phyloP scores from a whole-genome alignment of 2,329 filamentous ascomycete species.

The Aureobasidium uvarum region DNA sequence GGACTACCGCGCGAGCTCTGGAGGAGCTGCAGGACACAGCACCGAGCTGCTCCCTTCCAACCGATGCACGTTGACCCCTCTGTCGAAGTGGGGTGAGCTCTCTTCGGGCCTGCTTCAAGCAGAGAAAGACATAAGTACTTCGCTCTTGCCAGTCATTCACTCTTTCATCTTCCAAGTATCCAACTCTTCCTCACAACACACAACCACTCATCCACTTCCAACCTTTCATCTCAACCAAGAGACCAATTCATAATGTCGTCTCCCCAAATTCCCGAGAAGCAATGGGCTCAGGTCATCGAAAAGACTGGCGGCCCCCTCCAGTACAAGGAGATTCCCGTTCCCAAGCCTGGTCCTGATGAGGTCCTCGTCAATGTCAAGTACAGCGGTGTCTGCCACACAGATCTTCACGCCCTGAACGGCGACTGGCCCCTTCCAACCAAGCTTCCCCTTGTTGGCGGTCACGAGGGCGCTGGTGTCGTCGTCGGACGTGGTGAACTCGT shows the following conservation, averaged over 20 bases:
- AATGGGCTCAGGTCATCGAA: slow-evolving; percentile 91
- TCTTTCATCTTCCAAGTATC: neutral
- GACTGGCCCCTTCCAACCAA: slow-evolving; percentile 87
- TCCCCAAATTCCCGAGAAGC: slow-evolving; percentile 65
- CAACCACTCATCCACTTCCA: neutral
- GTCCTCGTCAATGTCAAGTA: slow-evolving; percentile 90
- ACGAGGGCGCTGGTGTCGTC: slow-evolving; percentile 75
- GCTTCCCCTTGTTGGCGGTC: slow-evolving; percentile 79
- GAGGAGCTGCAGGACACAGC: neutral
- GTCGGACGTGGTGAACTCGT: slow-evolving; percentile 78
- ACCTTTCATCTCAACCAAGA: neutral
- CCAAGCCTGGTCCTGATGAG: slow-evolving; percentile 79
- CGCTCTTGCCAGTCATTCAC: neutral
- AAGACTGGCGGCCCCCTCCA: slow-evolving; percentile 67
- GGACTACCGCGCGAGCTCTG: slow-evolving; percentile 14
- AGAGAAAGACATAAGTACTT: slow-evolving; percentile 19
- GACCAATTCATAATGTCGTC: slow-evolving; percentile 18
- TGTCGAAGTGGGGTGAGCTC: slow-evolving; percentile 20
- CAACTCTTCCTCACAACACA: slow-evolving; percentile 4
- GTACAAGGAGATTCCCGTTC: slow-evolving; percentile 80
- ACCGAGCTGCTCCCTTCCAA: slow-evolving; percentile 21
- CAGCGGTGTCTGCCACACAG: slow-evolving; percentile 88
- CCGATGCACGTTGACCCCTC: slow-evolving; percentile 24
- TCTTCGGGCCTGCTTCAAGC: slow-evolving; percentile 20
- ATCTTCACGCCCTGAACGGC: slow-evolving; percentile 76